phyloP scores from a whole-genome alignment of 495 filamentous ascomycete species.

The Mytilinidion resinicola region DNA sequence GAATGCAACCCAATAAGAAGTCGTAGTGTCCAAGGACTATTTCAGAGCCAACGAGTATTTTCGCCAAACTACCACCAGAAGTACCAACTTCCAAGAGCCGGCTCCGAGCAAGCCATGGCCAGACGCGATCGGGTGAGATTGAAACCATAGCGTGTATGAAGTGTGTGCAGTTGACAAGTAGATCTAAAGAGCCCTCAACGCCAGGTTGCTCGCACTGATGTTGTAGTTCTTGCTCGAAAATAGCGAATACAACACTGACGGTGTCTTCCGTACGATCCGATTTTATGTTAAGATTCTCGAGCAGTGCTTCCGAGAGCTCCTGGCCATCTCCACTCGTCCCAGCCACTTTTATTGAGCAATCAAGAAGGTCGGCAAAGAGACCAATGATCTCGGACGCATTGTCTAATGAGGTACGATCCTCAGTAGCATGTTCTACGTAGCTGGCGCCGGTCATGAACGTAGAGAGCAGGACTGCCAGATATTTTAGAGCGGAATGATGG shows the following conservation, averaged over 20 bases:
- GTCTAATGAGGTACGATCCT: conserved; percentile 37
- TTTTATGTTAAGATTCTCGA: conserved; percentile 53
- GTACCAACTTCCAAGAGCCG: conserved; percentile 66
- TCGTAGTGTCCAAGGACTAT: conserved; percentile 67
- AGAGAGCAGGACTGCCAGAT: conserved; percentile 65
- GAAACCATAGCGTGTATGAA: conserved; percentile 66
- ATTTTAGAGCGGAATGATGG: conserved; percentile 67
- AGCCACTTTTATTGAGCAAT: conserved; percentile 30
- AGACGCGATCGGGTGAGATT: conserved; percentile 73
- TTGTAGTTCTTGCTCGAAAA: conserved; percentile 71
- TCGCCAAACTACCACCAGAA: conserved; percentile 63
- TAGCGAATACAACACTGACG: conserved; percentile 70
- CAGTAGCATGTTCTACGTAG: conserved; percentile 22
- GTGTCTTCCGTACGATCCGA: conserved; percentile 70
- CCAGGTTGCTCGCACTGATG: conserved; percentile 51
- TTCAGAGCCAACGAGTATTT: conserved; percentile 68
- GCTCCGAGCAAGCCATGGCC: conserved; percentile 80
- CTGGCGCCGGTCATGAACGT: conserved; percentile 28
- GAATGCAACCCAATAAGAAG: conserved; percentile 64
- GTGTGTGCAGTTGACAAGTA: conserved; percentile 67
- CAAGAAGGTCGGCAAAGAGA: conserved; percentile 52
- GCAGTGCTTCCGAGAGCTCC: conserved; percentile 21
- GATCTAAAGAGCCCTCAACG: conserved; percentile 47
- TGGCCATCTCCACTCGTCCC: neutral
- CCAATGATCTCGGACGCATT: conserved; percentile 57